A percentile compares a stretch with the other conserved stretches of the same genome.
Conservation (phyloP, 306 rosid genomes). For the Astragalus glycyphyllos region DNA sequence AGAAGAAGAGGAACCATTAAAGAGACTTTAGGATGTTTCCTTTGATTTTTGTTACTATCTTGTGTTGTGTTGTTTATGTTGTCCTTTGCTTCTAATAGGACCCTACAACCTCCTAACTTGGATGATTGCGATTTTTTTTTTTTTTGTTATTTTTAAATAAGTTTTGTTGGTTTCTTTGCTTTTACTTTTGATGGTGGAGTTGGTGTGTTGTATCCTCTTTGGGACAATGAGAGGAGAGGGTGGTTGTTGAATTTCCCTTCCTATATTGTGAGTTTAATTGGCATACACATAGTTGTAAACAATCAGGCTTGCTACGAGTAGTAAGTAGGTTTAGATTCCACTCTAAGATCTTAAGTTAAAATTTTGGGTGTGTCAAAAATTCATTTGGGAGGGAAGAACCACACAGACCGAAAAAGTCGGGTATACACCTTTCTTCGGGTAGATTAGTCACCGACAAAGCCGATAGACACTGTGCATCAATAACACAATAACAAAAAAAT, state of each 20-base stretch:
- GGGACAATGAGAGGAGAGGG: slow-evolving; percentile 64
- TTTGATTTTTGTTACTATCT: slow-evolving; percentile 33
- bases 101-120: slow-evolving; percentile 48
- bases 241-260: slow-evolving; percentile 56
- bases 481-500: too few species aligned
- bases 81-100: slow-evolving; percentile 45
- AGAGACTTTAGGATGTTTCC: slow-evolving; percentile 42
- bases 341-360: too few species aligned
- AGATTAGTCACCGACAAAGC: too few species aligned
- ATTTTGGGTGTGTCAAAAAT: too few species aligned
- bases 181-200: slow-evolving; percentile 74
- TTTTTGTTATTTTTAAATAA: not conserved
- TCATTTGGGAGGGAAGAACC: too few species aligned
- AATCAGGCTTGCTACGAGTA: too few species aligned
- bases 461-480: too few species aligned
- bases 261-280: too few species aligned
- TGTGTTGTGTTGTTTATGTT: slow-evolving; percentile 35
- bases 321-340: too few species aligned
- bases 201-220: slow-evolving; percentile 66
- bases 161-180: slow-evolving; percentile 62
- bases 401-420: too few species aligned
- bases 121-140: slow-evolving; percentile 41
- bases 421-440: too few species aligned
- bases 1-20: slow-evolving; percentile 59
- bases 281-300: too few species aligned